Evolutionary conservation across 2,329 filamentous ascomycete genomes (phyloP), one percentile per base, ranked within the genome.

Genomic region (Penicillium vulpinum): DNA sequence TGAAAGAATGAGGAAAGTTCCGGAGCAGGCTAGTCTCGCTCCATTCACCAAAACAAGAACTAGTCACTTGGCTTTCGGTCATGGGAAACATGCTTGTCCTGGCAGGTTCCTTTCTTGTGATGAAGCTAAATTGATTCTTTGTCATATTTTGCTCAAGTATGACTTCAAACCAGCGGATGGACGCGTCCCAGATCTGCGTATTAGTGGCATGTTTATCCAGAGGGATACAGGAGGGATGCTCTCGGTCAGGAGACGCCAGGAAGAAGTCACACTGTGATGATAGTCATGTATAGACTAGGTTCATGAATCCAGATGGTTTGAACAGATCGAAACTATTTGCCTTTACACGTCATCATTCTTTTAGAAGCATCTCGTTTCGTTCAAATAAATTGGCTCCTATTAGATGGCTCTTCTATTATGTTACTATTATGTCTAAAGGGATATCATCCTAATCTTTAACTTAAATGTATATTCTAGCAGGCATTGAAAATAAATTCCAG

Each of bases 221-320:
- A 40, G 35, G 36, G 39, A 51, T n/a, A 13, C 48, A n/a, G 48
- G 48, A 41, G 48, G 29, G 22, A 51, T 13, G 48, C 40, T 51
- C 24, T n/a, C 28, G 36, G 48, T 51, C 22, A 51, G 31, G 21
- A 21, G 38, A 29, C 48, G 48, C 40, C n/a, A 51, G 48, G 39
- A 29, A 36, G 48, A 51, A 26, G 22, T 41, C 9, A 21, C 10
- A 26, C 22, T 41, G 39, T 26, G 13, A 41, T 41, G 10, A 41
- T 24, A 4, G 4, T 16, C 16, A 41, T 41, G 10, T 29, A 4
- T 29, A 29, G 10, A 6, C 10, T 10, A 8, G 28, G 7, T 29
- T 10, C 28, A 8, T 10, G 2, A 29, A 29, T 29, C 8, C n/a
- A n/a, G n/a, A n/a, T n/a, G n/a, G n/a, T n/a, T n/a, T n/a, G n/a